phyloP scores from a whole-genome alignment of 2,329 filamentous ascomycete genomes.

The Massarina eburnea region DNA sequence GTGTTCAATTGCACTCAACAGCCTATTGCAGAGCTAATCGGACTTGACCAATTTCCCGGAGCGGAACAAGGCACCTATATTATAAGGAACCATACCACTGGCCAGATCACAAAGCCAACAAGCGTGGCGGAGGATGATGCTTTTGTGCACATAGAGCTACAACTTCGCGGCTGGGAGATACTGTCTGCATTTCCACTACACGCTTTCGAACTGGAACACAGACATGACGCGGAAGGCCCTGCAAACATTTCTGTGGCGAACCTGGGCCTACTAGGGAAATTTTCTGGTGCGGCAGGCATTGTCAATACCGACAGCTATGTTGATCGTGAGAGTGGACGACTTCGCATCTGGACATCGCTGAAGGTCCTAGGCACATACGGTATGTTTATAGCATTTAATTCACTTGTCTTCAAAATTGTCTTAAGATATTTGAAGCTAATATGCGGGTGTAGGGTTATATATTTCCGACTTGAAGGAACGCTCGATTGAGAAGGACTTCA shows the following conservation, averaged over 20 bases:
- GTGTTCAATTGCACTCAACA: slow-evolving; percentile 77
- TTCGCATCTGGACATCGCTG: slow-evolving; percentile 68
- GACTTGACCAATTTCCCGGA: slow-evolving; percentile 73
- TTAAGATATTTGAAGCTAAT: neutral
- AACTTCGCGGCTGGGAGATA: slow-evolving; percentile 74
- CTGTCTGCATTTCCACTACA: slow-evolving; percentile 71
- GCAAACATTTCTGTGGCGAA: slow-evolving; percentile 61
- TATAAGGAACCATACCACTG: slow-evolving; percentile 70
- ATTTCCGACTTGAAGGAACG: slow-evolving; percentile 68
- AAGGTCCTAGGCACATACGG: slow-evolving; percentile 80
- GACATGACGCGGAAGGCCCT: slow-evolving; percentile 40
- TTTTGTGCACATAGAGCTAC: slow-evolving; percentile 65
- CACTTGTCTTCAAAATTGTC: neutral
- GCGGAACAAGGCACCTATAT: slow-evolving; percentile 65
- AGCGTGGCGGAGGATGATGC: slow-evolving; percentile 48
- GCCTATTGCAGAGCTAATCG: slow-evolving; percentile 67
- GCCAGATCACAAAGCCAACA: slow-evolving; percentile 60
- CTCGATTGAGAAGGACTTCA: slow-evolving; percentile 65
- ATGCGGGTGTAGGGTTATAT: slow-evolving; percentile 63
- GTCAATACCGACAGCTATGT: slow-evolving; percentile 62
- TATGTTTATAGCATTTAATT: slow-evolving; percentile 36
- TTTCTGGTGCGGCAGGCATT: slow-evolving; percentile 84
- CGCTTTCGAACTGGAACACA: slow-evolving; percentile 51
- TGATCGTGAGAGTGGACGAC: slow-evolving; percentile 57
- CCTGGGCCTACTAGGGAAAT: slow-evolving; percentile 80